These are phyloP conservation scores for Geosmithia flava DNA, from an alignment of 2,329 filamentous ascomycete species.

Conservation along the genomic window DNA sequence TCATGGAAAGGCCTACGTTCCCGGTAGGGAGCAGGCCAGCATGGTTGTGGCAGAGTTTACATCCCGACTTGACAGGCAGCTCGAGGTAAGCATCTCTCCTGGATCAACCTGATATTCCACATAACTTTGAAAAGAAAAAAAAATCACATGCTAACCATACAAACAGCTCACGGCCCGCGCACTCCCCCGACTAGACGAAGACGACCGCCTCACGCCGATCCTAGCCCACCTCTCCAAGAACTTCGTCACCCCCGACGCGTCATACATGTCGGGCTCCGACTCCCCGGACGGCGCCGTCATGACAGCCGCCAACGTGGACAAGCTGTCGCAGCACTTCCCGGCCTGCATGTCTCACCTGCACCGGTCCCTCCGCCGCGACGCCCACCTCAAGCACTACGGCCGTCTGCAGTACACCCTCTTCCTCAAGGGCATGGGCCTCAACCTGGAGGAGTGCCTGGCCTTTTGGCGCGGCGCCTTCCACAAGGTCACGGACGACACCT, in stretches of 20 bases:
- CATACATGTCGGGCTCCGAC: conserved; percentile 53
- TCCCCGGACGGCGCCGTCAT: conserved; percentile 61
- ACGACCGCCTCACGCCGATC: conserved; percentile 68
- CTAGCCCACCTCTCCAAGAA: conserved; percentile 80
- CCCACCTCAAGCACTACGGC: conserved; percentile 85
- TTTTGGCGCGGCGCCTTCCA: conserved; percentile 88
- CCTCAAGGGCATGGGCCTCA: conserved; percentile 88
- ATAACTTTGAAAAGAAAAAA: no score
- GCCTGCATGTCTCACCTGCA: conserved; percentile 93
- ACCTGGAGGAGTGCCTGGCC: conserved; percentile 76
- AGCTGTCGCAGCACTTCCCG: conserved; percentile 69
- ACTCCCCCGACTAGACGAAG: conserved; percentile 85
- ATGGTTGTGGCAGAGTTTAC: conserved; percentile 87
- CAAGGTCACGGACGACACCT: conserved; percentile 81
- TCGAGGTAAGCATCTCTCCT: conserved; percentile 51
- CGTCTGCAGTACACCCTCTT: conserved; percentile 93
- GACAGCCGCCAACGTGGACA: conserved; percentile 67
- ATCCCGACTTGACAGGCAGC: conserved; percentile 61
- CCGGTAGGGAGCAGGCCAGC: conserved; percentile 71
- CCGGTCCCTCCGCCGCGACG: conserved; percentile 70
- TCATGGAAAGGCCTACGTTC: conserved; percentile 82
- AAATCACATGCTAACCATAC: no score
- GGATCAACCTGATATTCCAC: no score
- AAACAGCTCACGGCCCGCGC: conserved; percentile 73
- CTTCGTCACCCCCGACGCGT: conserved; percentile 82